Base-by-base conservation (phyloP, 2,329 filamentous ascomycete genomes). In the Penicillium brasilianum region DNA sequence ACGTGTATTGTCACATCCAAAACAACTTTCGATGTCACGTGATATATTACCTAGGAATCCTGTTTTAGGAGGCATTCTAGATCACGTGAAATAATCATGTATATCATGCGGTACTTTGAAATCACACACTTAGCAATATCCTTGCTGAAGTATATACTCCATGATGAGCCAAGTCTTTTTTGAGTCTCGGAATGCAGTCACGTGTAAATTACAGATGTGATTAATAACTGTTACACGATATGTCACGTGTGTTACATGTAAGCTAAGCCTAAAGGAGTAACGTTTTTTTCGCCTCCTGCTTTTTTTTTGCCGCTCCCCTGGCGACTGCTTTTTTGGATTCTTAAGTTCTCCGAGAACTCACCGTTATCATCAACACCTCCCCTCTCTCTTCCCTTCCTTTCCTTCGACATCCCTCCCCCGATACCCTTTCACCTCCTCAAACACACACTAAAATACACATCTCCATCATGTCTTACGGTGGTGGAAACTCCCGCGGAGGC, bases 381-480 rank as follows among this genome's bases (percentile, higher is more conserved):
- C 41, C 16, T 46, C 18, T 41, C 16, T 49, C 41, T 41, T 43
- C 28, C 46, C 32, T 30, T 43, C 44, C 37, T 48, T n/a, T 53
- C 55, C 51, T 44, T 18, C 43, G 8, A 36, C 16, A 20, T 16
- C 30, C 9, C 56, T 63, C 52, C 3, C 22, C 34, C 18, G 4
- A 25, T 30, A n/a, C 46, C 44, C 37, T 54, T 28, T 53, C 41
- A 37, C 32, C 25, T 58, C 53, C 37, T 37, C 18, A 50, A 44
- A 39, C 30, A 58, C 58, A 61, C 63, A 66, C 65, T 67, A 66
- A 61, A 22, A 56, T 41, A 44, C 62, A 63, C 63, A 71, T 13
- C 60, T 58, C 65, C 74, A 85, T 74, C 76, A 92, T 91, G 89
- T 91, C 89, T 80, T 90, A 91, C 86, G 77, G 78, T 64, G 75